Conservation (phyloP, 1,139 yeast genomes). For the Hansenula sp. region DNA sequence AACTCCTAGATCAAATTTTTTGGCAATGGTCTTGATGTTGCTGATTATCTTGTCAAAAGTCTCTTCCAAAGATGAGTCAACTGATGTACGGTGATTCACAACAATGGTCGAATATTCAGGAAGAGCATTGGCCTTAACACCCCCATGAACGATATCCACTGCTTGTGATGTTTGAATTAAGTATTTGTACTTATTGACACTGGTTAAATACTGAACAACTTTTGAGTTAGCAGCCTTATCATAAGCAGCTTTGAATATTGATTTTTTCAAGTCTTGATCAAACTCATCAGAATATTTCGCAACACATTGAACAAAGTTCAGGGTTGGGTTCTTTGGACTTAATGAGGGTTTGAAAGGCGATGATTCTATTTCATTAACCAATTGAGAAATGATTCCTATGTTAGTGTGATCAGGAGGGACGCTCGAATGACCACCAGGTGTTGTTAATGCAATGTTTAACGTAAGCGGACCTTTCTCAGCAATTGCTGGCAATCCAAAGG, state of each 20-base stretch:
- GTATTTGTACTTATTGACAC: conserved; percentile 29
- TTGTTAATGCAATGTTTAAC: conserved; percentile 40
- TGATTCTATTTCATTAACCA: conserved; percentile 45
- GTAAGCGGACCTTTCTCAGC: conserved; percentile 69
- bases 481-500: conserved; percentile 54
- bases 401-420: conserved; percentile 70
- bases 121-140: conserved; percentile 59
- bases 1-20: conserved; percentile 45
- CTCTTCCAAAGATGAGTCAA: conserved; percentile 42
- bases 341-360: conserved; percentile 44
- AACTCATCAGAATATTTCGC: conserved; percentile 36
- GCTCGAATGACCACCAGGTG: conserved; percentile 74
- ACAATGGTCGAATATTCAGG: conserved; percentile 61
- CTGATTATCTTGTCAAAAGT: conserved; percentile 38
- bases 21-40: conserved; percentile 39
- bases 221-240: conserved; percentile 38
- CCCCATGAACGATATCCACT: conserved; percentile 55
- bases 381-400: conserved; percentile 57
- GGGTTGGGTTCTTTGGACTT: conserved; percentile 45
- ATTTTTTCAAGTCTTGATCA: conserved; percentile 1
- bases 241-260: conserved; percentile 9
- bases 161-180: conserved; percentile 58
- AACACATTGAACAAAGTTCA: conserved; percentile 41
- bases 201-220: conserved; percentile 31
- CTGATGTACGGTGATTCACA: conserved; percentile 52